Evolutionary conservation across 768 basidiomycete genomes (phyloP), one percentile per base, ranked within the genome.

Genomic region (Lentinula guzmanii): DNA sequence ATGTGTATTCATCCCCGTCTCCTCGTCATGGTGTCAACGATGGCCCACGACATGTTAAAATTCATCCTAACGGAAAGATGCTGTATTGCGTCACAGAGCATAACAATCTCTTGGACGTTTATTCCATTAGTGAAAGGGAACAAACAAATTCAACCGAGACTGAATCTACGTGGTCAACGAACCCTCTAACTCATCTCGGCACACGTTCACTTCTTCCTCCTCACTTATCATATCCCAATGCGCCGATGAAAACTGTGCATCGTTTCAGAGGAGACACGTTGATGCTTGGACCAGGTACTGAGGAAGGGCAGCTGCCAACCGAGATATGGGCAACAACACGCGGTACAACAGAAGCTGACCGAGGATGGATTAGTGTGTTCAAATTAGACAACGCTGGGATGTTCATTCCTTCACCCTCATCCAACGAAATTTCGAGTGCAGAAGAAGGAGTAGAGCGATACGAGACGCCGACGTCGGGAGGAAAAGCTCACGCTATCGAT

Each of bases 31-130:
- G 66, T 1, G 69, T 71, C 0, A 72, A 77, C 31, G 81, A 83
- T 58, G 83, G 81, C 1, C 81, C 83, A 3, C 72, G 82, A 16
- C 82, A 84, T 68, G 70, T 83, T 61, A 82, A 80, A 62, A 65
- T 83, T 1, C 81, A 82, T 62, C 81, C 82, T 0, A 81, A 82
- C 62, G 82, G 82, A 0, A 76, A 73, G 52, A 64, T 82, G 0
- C 66, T 84, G 8, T 84, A 84, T 63, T 79, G 74, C 60, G 76
- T 83, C 11, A 81, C 82, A 3, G 83, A 84, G 63, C 82, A 84
- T 51, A 75, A 80, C 81, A 62, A 61, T 79, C 69, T 43, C 5
- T 24, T 51, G 52, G 48, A 52, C 24, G 39, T 18, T 4, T 59
- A 59, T 37, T 59, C 58, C 7, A 39, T 43, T 13, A 4, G 18